These are phyloP conservation scores for Boletales sp. DNA, from an alignment of 768 basidiomycete genomes.

Conservation along the genomic window DNA sequence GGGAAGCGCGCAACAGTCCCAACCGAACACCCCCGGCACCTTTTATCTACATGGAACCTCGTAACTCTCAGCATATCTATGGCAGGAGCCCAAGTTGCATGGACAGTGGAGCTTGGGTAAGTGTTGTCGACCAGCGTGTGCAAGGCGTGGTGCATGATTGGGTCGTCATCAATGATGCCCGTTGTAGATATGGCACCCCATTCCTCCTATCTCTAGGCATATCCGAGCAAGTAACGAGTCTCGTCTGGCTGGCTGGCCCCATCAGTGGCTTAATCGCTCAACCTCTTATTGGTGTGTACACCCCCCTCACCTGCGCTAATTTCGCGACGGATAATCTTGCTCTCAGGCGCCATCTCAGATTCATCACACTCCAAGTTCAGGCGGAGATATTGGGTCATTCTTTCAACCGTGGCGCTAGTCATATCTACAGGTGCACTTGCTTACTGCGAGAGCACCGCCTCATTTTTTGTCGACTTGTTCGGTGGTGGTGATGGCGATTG, in stretches of 20 bases:
- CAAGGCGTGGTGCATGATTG: not conserved
- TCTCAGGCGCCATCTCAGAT: conserved; percentile 88
- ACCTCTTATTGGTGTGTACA: conserved; percentile 83
- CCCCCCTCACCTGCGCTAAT: not conserved
- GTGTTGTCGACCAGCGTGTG: conserved; percentile 23
- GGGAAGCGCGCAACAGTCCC: conserved; percentile 18
- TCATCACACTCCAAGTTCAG: conserved; percentile 88
- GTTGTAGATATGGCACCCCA: conserved; percentile 86
- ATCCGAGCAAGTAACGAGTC: conserved; percentile 84
- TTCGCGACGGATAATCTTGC: conserved; percentile 3
- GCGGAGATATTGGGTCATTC: conserved; percentile 87
- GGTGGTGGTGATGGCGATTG: conserved; percentile 79
- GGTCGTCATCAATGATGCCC: not conserved
- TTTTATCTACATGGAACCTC: conserved; percentile 59
- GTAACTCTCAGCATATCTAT: conserved; percentile 86
- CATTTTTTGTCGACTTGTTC: conserved; percentile 72
- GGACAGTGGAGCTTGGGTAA: conserved; percentile 94
- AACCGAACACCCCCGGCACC: conserved; percentile 25
- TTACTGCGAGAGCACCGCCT: conserved; percentile 73
- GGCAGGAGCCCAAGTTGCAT: conserved; percentile 92
- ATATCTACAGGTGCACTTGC: conserved; percentile 77
- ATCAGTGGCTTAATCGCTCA: conserved; percentile 94
- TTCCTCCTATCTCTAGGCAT: conserved; percentile 80
- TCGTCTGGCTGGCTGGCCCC: conserved; percentile 95
- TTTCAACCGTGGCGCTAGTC: conserved; percentile 80